Percentiles rank a stretch among this genome's conserved stretches.
Evolutionary conservation across 192 early-diverging fungal species (phyloP).

Genomic region (Spizellomyces punctatus): DNA sequence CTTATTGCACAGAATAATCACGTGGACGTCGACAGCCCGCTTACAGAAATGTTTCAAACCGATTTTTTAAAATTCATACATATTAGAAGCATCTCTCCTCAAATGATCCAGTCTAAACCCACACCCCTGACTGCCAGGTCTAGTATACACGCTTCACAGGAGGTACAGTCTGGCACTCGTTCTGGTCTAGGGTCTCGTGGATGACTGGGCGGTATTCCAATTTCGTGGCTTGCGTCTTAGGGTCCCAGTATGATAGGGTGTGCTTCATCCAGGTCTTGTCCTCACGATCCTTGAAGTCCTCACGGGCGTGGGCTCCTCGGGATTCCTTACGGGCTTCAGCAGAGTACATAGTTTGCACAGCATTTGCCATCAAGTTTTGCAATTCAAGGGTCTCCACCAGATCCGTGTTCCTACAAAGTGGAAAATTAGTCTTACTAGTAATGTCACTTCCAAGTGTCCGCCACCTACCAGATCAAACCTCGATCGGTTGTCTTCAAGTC

Average conservation of each 20-base stretch:
- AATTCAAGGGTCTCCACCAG: conserved; percentile 95
- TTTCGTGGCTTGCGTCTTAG: conserved; percentile 71
- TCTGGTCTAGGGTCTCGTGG: conserved; percentile 83
- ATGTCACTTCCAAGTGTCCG: background rate
- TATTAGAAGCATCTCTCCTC: no score
- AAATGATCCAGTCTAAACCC: no score
- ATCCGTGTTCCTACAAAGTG: conserved; percentile 79
- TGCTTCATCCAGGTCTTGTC: conserved; percentile 99
- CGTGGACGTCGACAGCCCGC: no score
- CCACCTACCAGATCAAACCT: conserved; percentile 83
- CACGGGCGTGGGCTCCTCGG: conserved; percentile 96
- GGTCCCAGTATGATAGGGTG: conserved; percentile 92
- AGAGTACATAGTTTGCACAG: conserved; percentile 81
- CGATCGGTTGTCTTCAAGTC: conserved; percentile 90
- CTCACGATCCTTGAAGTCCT: conserved; percentile 88
- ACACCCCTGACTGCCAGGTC: background rate
- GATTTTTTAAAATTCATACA: no score
- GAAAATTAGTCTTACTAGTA: conserved; percentile 2
- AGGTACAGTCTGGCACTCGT: conserved; percentile 90
- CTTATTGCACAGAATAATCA: no score
- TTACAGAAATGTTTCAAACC: no score
- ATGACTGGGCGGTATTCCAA: conserved; percentile 86
- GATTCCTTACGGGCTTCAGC: conserved; percentile 95
- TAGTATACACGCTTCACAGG: conserved; percentile 88
- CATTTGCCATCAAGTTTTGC: conserved; percentile 95